Base-by-base conservation (phyloP, 805 yeast species). In the Schwanniomyces polymorphus region DNA sequence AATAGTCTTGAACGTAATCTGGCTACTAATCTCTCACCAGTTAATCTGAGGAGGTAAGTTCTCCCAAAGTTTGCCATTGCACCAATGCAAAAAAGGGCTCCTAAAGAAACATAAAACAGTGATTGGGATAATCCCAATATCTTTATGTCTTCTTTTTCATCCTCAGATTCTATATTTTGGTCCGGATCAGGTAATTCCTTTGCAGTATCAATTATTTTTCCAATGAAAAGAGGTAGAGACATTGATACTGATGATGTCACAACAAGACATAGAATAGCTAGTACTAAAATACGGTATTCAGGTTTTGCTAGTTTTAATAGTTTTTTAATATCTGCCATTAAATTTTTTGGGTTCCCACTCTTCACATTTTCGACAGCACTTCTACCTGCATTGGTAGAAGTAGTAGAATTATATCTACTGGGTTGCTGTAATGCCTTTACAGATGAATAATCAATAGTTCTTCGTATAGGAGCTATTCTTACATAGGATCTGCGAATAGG, bases 21-120 rank as follows among this genome's bases (percentile, higher is more conserved):
- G 7, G 97, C 92, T 50, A 91, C 96, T 31, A 92, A 72, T 51
- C 88, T 78, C 65, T 92, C 98, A 44, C 97, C 97, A 10, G 88
- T 87, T 2, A 84, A 74, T 53, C 91, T 79, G 59, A 92, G 70
- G 11, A 88, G 67, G 34, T 86, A 77, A n/a, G 87, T 80, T 55
- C 98, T 78, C 7, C 91, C 91, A 57, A 84, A 85, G 59, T 91
- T 89, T 7, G 97, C 88, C 12, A 78, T 41, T 0, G 95, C 86
- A 1, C 97, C 97, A 9, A 83, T 57, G 0, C 82, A 59, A 59
- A 92, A 90, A 1, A 91, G 68, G 2, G 75, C 76, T 11, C 81
- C 81, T 40, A 89, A 67, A 0, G 79, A 82, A 0, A 74, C 57
- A 58, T 86, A 86, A 63, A 92, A 92, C 38, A 80, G 78, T n/a